Evolutionary conservation across 2,329 filamentous ascomycete species (phyloP), one percentile per base, ranked within the genome.

Genomic region (Pseudocercospora fijiensis): DNA sequence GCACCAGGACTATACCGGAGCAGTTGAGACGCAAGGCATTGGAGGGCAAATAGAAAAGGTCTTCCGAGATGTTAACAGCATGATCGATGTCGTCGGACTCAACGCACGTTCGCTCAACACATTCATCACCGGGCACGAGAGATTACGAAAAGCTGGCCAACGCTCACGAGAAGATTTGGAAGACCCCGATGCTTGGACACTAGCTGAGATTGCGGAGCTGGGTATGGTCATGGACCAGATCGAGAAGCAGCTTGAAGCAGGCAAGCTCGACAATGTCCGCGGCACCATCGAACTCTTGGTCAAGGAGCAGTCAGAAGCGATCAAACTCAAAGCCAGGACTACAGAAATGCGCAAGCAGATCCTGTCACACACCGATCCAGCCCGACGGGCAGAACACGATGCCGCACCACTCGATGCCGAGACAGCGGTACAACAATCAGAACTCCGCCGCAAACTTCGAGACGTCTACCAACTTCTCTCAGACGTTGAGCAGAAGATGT

Each of bases 71-170:
- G 90, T 94, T 74, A 94, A 95, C 76, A 90, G 90, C 11, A 99
- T 98, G 95, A 88, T 99, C 49, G 92, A 97, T 71, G 94, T 91
- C 0, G 80, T 98, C 45, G 94, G 94, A 9, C 84, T 97, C 57
- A 98, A 98, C 74, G 87, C 90, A 5, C 85, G 94, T 16, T 87
- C 83, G 7, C 71, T 89, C 47, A 77, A 81, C 20, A 80, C 82
- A 0, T 88, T 85, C 71, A 77, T 93, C 49, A 82, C 85, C 61
- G 91, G 89, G 7, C 90, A 96, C 69, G 82, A 81, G 10, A 80
- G 86, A 57, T 77, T 81, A 47, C 77, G 80, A 57, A 81, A 84
- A 58, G 78, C 79, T 30, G 76, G 78, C n/a, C 49, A 81, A 22
- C 84, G 90, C 30, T 85, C 65, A 82, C 88, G 63, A 11, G 68